Evolutionary conservation across 805 yeast species (phyloP), one percentile per base, ranked within the genome.

Genomic region (Priceomyces castillae): DNA sequence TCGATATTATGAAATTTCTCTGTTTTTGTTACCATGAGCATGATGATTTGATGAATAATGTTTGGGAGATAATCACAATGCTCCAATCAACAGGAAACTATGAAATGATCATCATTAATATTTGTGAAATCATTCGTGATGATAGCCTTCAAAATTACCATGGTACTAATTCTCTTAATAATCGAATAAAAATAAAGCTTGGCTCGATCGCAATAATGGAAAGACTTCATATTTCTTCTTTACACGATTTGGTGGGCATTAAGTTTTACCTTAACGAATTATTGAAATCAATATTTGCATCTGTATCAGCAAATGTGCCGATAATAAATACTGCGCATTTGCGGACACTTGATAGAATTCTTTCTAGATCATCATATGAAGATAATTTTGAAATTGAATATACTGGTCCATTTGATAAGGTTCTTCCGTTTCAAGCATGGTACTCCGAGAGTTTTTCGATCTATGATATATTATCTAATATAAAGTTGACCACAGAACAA

Each of bases 381-480:
- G 54, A 51, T 6, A 48, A 49, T 19, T 48, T 40, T 23, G 46
- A 46, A 10, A 42, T 50, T 4, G 44, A 50, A 7, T 47, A 54
- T 34, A 43, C 47, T 20, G 51, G 44, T 6, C 37, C 51, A 3
- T 49, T 58, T 34, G 53, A 49, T 7, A 54, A 56, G 16, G 52
- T 73, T 4, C 59, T 72, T 11, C 73, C 72, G 9, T 68, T 69
- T 47, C 66, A 61, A 17, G 44, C 58, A 4, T 76, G 80, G 80
- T 69, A 65, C 40, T 54, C 72, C 0, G 50, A 64, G 12, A 54
- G 62, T 0, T 46, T 49, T 14, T 72, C 80, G 4, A 67, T 79
- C 2, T 69, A 70, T 35, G 71, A 62, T 34, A 58, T 73, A 1
- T 51, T 71, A n/a, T 51, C 51, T 11, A 41, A 47, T 9, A 31